Evolutionary conservation across 805 yeast species (phyloP).

Genomic region (Ogataea degrootiae): DNA sequence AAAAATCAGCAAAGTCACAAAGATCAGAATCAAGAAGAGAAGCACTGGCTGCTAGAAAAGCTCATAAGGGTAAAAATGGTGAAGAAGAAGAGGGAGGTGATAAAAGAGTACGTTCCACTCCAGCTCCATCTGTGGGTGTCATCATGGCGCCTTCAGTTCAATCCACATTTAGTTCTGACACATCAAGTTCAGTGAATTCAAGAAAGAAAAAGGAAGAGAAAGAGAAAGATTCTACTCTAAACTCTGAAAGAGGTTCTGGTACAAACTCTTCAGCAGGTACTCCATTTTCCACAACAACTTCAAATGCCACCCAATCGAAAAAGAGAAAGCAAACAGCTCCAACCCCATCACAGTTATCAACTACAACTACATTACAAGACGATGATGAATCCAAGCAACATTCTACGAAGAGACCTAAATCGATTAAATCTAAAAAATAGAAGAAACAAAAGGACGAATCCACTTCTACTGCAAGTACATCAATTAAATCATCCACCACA

Average conservation of each 20-base stretch:
- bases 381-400: neutral
- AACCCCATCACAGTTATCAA: neutral
- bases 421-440: conserved; percentile 15
- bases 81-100: conserved; percentile 20
- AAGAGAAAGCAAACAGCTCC: neutral
- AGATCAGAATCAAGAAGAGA: conserved; percentile 86
- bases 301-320: neutral
- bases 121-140: conserved; percentile 9
- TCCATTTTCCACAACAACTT: neutral
- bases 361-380: neutral
- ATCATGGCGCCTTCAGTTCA: conserved; percentile 4
- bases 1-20: conserved; percentile 65
- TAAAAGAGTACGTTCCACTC: too few species aligned
- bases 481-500: too few species aligned
- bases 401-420: conserved; percentile 10
- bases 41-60: conserved; percentile 85
- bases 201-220: conserved; percentile 14
- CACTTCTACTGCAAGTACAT: too few species aligned
- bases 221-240: conserved; percentile 5
- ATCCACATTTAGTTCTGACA: neutral
- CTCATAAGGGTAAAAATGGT: conserved; percentile 29
- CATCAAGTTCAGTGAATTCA: neutral
- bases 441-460: too few species aligned
- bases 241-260: neutral
- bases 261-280: neutral